Base-by-base conservation (phyloP, 2,329 filamentous ascomycete species). In the Colletotrichum limetticola region DNA sequence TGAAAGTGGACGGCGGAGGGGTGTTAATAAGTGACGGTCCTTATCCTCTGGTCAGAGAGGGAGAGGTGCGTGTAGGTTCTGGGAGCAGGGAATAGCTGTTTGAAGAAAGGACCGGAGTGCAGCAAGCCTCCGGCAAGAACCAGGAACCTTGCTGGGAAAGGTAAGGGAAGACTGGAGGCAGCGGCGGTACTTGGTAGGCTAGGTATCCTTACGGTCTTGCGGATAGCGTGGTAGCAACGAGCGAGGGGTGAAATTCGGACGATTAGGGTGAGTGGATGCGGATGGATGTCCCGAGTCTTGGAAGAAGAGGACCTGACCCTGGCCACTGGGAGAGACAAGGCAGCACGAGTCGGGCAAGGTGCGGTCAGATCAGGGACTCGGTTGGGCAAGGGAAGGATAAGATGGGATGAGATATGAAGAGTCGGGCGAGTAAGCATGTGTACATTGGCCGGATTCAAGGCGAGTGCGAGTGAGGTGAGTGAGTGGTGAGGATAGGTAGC, bases 61-160 rank as follows among this genome's bases (percentile, higher is more conserved):
- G 65, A 35, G 37, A 56, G 30, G 22, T 28, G 19, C 30, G 22
- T 22, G 11, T 24, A 26, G 22, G 22, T 26, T 28, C 53, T 26
- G 26, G 26, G 53, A 62, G 71, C 67, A 73, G 63, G 71, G 56
- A 73, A 71, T 37, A 71, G 67, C 55, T 63, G 66, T 71, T 71
- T 66, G 30, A 24, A 66, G 60, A 30, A 55, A 66, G 49, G 56
- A 56, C 56, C 26, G 35, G 61, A 57, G 66, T 71, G 71, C 66
- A 71, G 71, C 57, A 70, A 42, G 32, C 42, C 26, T 57, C 56
- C 61, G 66, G 49, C 35, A 49, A 71, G 59, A 71, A 61, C 60
- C 65, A 66, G 60, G 55, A 61, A 57, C 42, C 60, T 52, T 71
- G 61, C 53, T 60, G 56, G 66, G 61, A 70, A 73, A 35, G 58